phyloP scores from a whole-genome alignment of 352 stramenopile species.

The Albugo candida region DNA sequence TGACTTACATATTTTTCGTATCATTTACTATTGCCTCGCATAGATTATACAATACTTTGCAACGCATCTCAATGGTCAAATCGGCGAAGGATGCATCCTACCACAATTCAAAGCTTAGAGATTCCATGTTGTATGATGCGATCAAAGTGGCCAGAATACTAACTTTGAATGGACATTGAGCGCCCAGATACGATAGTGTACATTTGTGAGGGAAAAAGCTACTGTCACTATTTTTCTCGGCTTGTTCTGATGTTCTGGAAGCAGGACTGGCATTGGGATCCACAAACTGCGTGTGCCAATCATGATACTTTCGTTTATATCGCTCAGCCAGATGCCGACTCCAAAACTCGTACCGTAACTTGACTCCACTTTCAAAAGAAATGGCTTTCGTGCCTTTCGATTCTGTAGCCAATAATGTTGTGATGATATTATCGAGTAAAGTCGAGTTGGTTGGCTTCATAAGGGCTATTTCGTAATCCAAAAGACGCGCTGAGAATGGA shows the following conservation, averaged over 20 bases:
- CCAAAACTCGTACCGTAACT: conserved; percentile 78
- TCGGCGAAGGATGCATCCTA: conserved; percentile 52
- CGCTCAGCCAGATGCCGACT: conserved; percentile 72
- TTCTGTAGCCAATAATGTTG: conserved; percentile 68
- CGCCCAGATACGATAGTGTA: conserved; percentile 24
- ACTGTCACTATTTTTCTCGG: conserved; percentile 65
- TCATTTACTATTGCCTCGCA: conserved; percentile 70
- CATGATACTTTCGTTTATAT: conserved; percentile 66
- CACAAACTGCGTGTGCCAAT: conserved; percentile 54
- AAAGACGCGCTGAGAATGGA: conserved; percentile 49
- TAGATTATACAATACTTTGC: conserved; percentile 65
- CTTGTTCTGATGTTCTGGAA: conserved; percentile 23
- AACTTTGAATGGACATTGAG: conserved; percentile 24
- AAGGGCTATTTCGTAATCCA: conserved; percentile 68
- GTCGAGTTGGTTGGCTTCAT: conserved; percentile 45
- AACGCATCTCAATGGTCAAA: conserved; percentile 42
- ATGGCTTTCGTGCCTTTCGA: conserved; percentile 57
- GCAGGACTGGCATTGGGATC: conserved; percentile 31
- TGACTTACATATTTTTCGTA: conserved; percentile 40
- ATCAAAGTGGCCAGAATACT: too few relatives aligned
- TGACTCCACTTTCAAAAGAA: conserved; percentile 20
- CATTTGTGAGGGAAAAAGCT: conserved; percentile 33
- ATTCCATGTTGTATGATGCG: too few relatives aligned
- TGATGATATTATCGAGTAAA: conserved; percentile 70
- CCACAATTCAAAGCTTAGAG: too few relatives aligned